phyloP scores from a whole-genome alignment of 495 filamentous ascomycete genomes.

The Lophiotrema nucula region DNA sequence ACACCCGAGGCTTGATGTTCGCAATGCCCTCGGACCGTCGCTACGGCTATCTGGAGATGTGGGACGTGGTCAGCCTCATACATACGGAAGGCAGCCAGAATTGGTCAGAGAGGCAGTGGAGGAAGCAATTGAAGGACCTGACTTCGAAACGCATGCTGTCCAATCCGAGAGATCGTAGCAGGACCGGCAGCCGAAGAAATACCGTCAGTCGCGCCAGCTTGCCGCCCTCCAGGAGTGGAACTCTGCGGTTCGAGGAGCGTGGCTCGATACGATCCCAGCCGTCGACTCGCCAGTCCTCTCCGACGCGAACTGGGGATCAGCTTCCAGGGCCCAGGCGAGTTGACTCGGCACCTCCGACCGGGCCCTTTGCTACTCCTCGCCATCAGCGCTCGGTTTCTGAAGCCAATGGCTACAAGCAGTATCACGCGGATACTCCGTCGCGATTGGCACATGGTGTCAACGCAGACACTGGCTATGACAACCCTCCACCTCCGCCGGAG shows the following conservation, averaged over 20 bases:
- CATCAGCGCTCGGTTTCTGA: conserved; percentile 61
- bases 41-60: conserved; percentile 87
- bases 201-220: conserved; percentile 71
- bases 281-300: conserved; percentile 38
- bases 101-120: conserved; percentile 93
- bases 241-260: conserved; percentile 56
- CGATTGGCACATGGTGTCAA: conserved; percentile 45
- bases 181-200: conserved; percentile 51
- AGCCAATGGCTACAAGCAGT: conserved; percentile 48
- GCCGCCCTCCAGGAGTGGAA: conserved; percentile 37
- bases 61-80: conserved; percentile 79
- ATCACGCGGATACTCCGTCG: conserved; percentile 46
- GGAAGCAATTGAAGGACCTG: conserved; percentile 81
- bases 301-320: conserved; percentile 37
- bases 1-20: conserved; percentile 93
- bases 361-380: conserved; percentile 44
- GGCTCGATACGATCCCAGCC: conserved; percentile 56
- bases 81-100: conserved; percentile 68
- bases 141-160: conserved; percentile 73
- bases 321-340: conserved; percentile 39
- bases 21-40: conserved; percentile 86
- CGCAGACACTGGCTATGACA: conserved; percentile 30
- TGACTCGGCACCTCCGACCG: conserved; percentile 43
- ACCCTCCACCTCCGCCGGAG: conserved; percentile 48
- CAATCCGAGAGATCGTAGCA: conserved; percentile 47